These are phyloP conservation scores for Trametes sp. DNA, from an alignment of 1,284 basidiomycete species.

Conservation along the genomic window DNA sequence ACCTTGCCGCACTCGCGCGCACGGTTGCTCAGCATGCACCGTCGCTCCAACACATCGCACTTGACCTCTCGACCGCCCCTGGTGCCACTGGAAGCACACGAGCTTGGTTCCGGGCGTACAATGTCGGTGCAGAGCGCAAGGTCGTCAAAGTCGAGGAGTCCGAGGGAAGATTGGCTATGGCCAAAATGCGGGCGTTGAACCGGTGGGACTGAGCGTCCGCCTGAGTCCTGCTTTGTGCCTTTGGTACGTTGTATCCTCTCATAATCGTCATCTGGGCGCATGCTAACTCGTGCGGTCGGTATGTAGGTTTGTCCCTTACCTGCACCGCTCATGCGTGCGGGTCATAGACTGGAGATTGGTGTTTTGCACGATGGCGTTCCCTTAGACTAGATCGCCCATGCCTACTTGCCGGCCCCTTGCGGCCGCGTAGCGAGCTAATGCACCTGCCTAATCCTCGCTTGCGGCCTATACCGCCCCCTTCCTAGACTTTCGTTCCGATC, in stretches of 20 bases:
- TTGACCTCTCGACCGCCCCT: conserved; percentile 24
- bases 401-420: background rate
- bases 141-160: conserved; percentile 16
- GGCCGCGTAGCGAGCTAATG: background rate
- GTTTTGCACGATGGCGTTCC: conserved; percentile 2
- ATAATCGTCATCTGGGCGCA: too few relatives aligned
- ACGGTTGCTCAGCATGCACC: conserved; percentile 21
- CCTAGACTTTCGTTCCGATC: too few relatives aligned
- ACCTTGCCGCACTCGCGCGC: conserved; percentile 20
- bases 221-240: background rate
- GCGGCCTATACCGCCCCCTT: too few relatives aligned
- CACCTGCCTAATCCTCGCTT: background rate
- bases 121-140: background rate
- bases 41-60: conserved; percentile 20
- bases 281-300: too few relatives aligned
- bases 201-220: conserved; percentile 24
- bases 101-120: conserved; percentile 20
- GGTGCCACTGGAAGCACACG: conserved; percentile 9
- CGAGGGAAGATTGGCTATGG: conserved; percentile 13
- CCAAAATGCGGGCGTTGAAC: conserved; percentile 25
- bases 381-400: conserved; percentile 12
- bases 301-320: background rate
- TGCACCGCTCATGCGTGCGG: background rate
- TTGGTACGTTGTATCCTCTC: background rate
- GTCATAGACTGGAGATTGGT: conserved; percentile 15